Evolutionary conservation across 805 yeast genomes (phyloP).

Genomic region (Scheffersomyces amazonensis): DNA sequence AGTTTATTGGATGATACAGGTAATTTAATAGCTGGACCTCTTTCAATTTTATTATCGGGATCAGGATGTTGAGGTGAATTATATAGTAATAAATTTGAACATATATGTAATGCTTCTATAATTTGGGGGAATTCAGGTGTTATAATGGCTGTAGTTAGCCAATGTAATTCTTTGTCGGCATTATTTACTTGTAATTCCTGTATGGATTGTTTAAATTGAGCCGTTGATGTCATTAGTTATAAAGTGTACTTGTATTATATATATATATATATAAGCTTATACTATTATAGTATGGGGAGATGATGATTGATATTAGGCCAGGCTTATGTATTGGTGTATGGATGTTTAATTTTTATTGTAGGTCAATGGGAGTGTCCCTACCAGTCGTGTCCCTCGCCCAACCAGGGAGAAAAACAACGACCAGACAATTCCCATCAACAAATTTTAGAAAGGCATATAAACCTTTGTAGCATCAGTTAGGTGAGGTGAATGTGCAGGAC

Average conservation of each 20-base stretch:
- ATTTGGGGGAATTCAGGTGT: slow-evolving; percentile 30
- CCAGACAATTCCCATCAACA: too few species aligned
- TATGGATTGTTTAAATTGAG: too few species aligned
- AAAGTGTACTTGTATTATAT: too few species aligned
- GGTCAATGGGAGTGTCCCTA: too few species aligned
- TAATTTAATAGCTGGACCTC: slow-evolving; percentile 47
- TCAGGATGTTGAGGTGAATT: slow-evolving; percentile 37
- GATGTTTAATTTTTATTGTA: too few species aligned
- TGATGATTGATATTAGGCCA: too few species aligned
- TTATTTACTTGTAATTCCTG: slow-evolving; percentile 3
- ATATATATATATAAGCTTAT: too few species aligned
- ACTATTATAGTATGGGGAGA: too few species aligned
- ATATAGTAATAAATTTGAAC: slow-evolving; percentile 33
- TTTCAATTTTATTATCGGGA: slow-evolving; percentile 17
- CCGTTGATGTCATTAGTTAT: too few species aligned
- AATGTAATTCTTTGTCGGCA: slow-evolving; percentile 26
- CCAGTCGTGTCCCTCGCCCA: too few species aligned
- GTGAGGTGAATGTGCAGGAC: slow-evolving; percentile 25
- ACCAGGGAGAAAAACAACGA: background rate
- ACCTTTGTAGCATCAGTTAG: too few species aligned
- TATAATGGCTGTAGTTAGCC: slow-evolving; percentile 22
- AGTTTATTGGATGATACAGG: slow-evolving; percentile 56
- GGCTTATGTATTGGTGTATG: too few species aligned
- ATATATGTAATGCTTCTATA: slow-evolving; percentile 35
- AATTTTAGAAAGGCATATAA: slow-evolving; percentile 3